A percentile compares a stretch with the other conserved stretches of the same genome.
These are phyloP conservation scores for Cerioporus squamosus DNA, from an alignment of 1,284 basidiomycete species.

Conservation along the genomic window DNA sequence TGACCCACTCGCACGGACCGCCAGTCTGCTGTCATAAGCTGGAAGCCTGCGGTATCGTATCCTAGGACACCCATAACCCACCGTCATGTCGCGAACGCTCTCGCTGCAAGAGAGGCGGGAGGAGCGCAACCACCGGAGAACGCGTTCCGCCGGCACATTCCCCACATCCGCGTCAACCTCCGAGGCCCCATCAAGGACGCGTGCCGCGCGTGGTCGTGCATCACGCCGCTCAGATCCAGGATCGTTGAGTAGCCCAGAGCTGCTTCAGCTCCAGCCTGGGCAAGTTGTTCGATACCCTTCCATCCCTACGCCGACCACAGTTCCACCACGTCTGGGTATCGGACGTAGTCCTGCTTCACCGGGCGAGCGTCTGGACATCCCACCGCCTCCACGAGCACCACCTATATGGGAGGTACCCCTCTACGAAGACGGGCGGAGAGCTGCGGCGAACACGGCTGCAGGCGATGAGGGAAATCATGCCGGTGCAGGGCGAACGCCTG, in stretches of 20 bases:
- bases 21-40: not conserved
- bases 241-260: not conserved
- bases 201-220: slow-evolving; percentile 5
- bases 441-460: not conserved
- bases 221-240: slow-evolving; percentile 5
- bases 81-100: slow-evolving; percentile 1
- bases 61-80: no score
- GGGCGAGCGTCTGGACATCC: no score
- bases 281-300: not conserved
- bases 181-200: not conserved
- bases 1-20: not conserved
- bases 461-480: not conserved
- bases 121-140: slow-evolving; percentile 11
- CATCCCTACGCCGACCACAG: not conserved
- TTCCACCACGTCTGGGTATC: no score
- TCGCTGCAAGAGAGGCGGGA: not conserved
- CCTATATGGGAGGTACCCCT: slow-evolving; percentile 11
- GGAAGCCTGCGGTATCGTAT: not conserved
- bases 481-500: not conserved
- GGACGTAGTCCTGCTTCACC: no score
- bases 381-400: not conserved
- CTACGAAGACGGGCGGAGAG: slow-evolving; percentile 3
- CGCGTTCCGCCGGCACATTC: slow-evolving; percentile 12
- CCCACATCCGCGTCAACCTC: not conserved
- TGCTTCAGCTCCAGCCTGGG: not conserved